Percentiles rank a stretch among this genome's conserved stretches.
Evolutionary conservation across 2,329 filamentous ascomycete genomes (phyloP).

Genomic region (Teratosphaeria destructans): DNA sequence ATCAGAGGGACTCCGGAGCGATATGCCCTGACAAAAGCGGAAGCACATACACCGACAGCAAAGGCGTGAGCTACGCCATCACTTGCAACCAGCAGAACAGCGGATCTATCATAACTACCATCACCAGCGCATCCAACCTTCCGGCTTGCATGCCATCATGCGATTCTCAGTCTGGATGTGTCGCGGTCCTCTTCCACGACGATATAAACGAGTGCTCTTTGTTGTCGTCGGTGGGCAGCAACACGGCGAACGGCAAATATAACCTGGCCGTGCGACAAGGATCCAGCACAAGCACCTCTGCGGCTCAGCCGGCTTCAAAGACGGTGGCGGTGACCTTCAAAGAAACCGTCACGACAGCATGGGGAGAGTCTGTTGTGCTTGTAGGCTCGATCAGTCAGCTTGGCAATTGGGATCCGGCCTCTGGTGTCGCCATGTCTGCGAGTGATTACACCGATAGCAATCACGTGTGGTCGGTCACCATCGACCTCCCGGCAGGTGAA

Average conservation of each 20-base stretch:
- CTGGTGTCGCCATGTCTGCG: slow-evolving; percentile 49
- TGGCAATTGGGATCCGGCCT: slow-evolving; percentile 47
- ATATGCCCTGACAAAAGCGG: slow-evolving; percentile 4
- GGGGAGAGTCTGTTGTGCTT: slow-evolving; percentile 56
- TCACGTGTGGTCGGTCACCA: slow-evolving; percentile 50
- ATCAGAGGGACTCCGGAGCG: not conserved
- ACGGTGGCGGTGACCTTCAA: slow-evolving; percentile 54
- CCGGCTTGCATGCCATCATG: slow-evolving; percentile 3
- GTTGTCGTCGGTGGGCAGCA: slow-evolving; percentile 1
- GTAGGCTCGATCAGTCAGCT: slow-evolving; percentile 50
- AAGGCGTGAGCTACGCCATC: slow-evolving; percentile 1
- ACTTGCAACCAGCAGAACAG: slow-evolving; percentile 1
- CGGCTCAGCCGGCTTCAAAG: not conserved
- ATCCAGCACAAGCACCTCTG: not conserved
- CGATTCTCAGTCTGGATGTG: slow-evolving; percentile 4
- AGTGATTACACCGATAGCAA: slow-evolving; percentile 48
- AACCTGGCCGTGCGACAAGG: slow-evolving; percentile 2
- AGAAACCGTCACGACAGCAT: slow-evolving; percentile 45
- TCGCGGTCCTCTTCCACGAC: slow-evolving; percentile 4
- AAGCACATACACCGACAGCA: slow-evolving; percentile 3
- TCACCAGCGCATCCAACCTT: not conserved
- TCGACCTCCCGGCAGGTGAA: slow-evolving; percentile 47
- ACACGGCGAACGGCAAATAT: slow-evolving; percentile 2
- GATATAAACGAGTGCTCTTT: slow-evolving; percentile 5
- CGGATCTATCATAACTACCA: slow-evolving; percentile 1